Evolutionary conservation across 139 green algal genomes (phyloP).

Genomic region (Coelastrella sp.): DNA sequence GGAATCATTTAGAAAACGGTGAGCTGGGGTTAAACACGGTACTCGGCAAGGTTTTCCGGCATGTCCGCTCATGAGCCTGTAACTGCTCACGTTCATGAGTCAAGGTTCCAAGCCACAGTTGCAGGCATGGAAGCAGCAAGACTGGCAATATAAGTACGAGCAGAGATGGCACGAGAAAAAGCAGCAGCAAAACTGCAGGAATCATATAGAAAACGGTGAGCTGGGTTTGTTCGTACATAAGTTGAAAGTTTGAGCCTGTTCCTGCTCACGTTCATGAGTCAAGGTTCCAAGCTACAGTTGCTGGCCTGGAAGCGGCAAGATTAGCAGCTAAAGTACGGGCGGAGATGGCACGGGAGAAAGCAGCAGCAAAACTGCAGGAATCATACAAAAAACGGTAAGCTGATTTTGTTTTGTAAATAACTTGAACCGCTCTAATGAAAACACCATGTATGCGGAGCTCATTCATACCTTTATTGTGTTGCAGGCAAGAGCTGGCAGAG

Average conservation of each 20-base stretch:
- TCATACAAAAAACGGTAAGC: too few species aligned
- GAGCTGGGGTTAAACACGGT: too few species aligned
- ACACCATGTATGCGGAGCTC: too few species aligned
- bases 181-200: conserved; percentile 34
- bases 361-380: too few species aligned
- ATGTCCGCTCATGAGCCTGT: too few species aligned
- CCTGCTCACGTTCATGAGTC: conserved; percentile 13
- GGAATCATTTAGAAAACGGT: neutral
- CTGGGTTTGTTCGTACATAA: too few species aligned
- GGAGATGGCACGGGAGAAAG: too few species aligned
- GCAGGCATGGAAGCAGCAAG: neutral
- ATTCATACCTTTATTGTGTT: neutral
- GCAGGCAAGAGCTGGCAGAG: conserved; percentile 36
- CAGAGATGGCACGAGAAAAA: conserved; percentile 43
- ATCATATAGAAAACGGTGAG: conserved; percentile 17
- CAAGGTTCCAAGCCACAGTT: neutral
- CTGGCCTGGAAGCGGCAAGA: too few species aligned
- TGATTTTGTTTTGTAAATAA: too few species aligned
- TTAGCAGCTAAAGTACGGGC: conserved; percentile 37
- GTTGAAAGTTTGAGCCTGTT: conserved; percentile 40
- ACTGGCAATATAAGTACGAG: conserved; percentile 26
- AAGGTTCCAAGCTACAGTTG: neutral
- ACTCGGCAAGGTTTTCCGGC: too few species aligned
- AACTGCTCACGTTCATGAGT: conserved; percentile 11
- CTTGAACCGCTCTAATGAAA: too few species aligned